A percentile compares a stretch with the other conserved stretches of the same genome.
These are phyloP conservation scores for Ophiostoma piceae DNA, from an alignment of 2,329 filamentous ascomycete genomes.

Conservation along the genomic window DNA sequence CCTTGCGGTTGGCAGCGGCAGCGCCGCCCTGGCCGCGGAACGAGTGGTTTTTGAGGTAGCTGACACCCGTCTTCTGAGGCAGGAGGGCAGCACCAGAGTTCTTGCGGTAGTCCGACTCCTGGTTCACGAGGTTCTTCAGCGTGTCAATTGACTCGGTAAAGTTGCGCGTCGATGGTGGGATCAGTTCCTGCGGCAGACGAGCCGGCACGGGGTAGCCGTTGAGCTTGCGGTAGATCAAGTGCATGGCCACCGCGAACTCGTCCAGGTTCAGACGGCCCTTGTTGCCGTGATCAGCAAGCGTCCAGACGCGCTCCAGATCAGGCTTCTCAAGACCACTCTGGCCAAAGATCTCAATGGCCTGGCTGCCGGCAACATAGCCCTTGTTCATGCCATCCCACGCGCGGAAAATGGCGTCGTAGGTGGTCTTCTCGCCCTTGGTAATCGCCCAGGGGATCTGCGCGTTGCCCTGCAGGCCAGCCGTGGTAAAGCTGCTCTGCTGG, in stretches of 20 bases:
- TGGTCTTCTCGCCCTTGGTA: conserved; percentile 96
- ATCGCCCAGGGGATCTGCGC: conserved; percentile 97
- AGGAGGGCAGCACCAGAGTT: conserved; percentile 83
- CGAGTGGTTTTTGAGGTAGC: conserved; percentile 92
- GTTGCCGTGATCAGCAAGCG: conserved; percentile 86
- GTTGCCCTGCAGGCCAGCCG: conserved; percentile 82
- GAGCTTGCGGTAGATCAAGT: conserved; percentile 94
- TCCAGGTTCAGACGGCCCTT: conserved; percentile 92
- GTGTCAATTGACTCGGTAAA: conserved; percentile 88
- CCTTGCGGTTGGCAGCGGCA: conserved; percentile 64
- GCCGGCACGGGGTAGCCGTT: conserved; percentile 92
- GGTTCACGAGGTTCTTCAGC: conserved; percentile 80
- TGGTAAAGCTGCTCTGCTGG: conserved; percentile 60
- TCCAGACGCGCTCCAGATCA: conserved; percentile 91
- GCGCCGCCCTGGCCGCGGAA: conserved; percentile 64
- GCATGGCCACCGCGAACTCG: conserved; percentile 98
- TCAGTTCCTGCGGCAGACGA: conserved; percentile 81
- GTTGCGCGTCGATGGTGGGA: conserved; percentile 91
- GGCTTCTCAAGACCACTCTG: conserved; percentile 89
- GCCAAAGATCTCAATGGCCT: conserved; percentile 94
- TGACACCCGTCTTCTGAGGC: conserved; percentile 95
- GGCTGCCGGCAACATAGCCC: conserved; percentile 84
- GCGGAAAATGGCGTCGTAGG: conserved; percentile 90
- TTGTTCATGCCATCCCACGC: conserved; percentile 95
- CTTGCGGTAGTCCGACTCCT: conserved; percentile 86